phyloP scores from a whole-genome alignment of 306 rosid species.

The Cicer pinnatifidum region DNA sequence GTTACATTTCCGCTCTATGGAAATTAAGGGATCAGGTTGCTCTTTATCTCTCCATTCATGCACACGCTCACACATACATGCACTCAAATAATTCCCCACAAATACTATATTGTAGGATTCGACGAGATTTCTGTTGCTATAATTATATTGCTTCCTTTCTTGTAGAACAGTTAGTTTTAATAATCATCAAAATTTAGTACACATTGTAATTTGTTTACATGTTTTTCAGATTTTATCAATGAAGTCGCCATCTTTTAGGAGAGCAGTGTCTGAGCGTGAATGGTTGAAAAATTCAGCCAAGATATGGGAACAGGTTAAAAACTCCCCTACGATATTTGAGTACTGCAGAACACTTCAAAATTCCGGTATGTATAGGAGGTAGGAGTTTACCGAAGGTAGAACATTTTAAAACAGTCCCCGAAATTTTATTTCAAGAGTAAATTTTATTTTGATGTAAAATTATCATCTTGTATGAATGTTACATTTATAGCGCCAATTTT shows the following conservation, averaged over 20 bases:
- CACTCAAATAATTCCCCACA: background rate
- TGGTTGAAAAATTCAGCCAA: slow-evolving; percentile 88
- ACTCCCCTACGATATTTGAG: slow-evolving; percentile 70
- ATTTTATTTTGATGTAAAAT: slow-evolving; percentile 8
- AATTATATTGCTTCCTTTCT: background rate
- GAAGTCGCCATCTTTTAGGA: slow-evolving; percentile 65
- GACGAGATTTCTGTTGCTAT: background rate
- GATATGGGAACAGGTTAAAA: slow-evolving; percentile 84
- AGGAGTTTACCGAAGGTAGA: slow-evolving; percentile 19
- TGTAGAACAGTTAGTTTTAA: slow-evolving; percentile 2
- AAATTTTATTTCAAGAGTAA: slow-evolving; percentile 5
- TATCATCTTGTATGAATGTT: slow-evolving; percentile 11
- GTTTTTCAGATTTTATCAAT: slow-evolving; percentile 71
- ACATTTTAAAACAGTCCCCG: slow-evolving; percentile 19
- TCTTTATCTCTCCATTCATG: slow-evolving; percentile 29
- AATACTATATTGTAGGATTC: background rate
- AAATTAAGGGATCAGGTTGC: slow-evolving; percentile 80
- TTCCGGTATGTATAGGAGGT: slow-evolving; percentile 77
- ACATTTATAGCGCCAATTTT: background rate
- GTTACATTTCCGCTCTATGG: slow-evolving; percentile 63
- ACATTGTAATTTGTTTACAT: slow-evolving; percentile 27
- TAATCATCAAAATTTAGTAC: background rate
- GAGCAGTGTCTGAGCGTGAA: slow-evolving; percentile 78
- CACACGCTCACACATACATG: background rate
- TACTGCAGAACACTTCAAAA: slow-evolving; percentile 71